Conservation (phyloP, 257 asterid genomes). For the Penstemon davidsonii region DNA sequence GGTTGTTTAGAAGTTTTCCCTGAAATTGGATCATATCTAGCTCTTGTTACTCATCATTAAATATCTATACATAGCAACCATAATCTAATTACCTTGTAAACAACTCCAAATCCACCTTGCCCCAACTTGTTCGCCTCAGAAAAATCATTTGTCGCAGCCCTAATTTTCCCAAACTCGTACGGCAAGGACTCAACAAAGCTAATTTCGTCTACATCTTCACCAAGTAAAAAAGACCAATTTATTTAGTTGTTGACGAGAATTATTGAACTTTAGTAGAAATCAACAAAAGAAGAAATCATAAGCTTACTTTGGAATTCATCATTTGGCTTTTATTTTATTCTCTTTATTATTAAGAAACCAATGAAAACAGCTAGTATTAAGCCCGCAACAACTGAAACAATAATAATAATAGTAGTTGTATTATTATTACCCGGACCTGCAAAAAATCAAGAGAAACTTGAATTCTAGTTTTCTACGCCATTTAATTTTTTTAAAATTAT, state of each 20-base stretch:
- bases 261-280: background rate
- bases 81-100: constrained; percentile 12
- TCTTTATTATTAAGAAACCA: constrained; percentile 4
- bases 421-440: background rate
- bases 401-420: background rate
- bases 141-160: constrained; percentile 21
- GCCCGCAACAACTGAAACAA: background rate
- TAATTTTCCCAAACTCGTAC: constrained; percentile 13
- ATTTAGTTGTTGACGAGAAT: background rate
- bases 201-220: constrained; percentile 1
- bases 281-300: background rate
- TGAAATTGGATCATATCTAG: background rate
- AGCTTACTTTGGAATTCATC: constrained; percentile 11
- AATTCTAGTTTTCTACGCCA: too few species aligned
- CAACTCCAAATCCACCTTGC: constrained; percentile 26
- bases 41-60: too few species aligned
- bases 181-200: background rate
- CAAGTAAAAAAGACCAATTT: background rate
- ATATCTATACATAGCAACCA: too few species aligned
- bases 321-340: background rate
- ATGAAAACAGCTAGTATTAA: background rate
- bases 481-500: too few species aligned
- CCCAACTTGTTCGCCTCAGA: constrained; percentile 18
- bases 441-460: background rate
- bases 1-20: constrained; percentile 7